These are phyloP conservation scores for Paecilomyces dactylethromorphus DNA, from an alignment of 2,329 filamentous ascomycete genomes.

Conservation along the genomic window DNA sequence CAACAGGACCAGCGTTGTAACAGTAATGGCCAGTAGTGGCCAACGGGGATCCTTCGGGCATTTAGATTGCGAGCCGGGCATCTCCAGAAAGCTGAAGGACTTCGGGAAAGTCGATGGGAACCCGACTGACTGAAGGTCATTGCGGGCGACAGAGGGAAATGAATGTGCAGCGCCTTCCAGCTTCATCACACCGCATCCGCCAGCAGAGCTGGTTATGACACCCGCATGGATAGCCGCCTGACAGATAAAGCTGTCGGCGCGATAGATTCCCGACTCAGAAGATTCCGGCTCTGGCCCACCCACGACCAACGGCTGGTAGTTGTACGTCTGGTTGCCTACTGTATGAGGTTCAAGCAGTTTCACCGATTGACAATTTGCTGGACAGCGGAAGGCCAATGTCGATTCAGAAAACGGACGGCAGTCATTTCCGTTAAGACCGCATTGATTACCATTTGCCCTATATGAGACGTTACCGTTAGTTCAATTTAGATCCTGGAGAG, in stretches of 20 bases:
- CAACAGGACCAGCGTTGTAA: constrained; percentile 69
- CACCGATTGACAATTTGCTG: constrained; percentile 45
- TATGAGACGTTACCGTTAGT: constrained; percentile 2
- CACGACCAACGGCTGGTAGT: constrained; percentile 47
- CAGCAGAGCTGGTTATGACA: constrained; percentile 61
- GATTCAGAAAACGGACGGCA: constrained; percentile 49
- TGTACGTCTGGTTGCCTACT: constrained; percentile 46
- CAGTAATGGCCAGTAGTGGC: constrained; percentile 73
- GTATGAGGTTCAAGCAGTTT: constrained; percentile 45
- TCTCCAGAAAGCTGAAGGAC: constrained; percentile 69
- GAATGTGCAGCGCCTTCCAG: constrained; percentile 62
- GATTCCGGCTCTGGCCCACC: constrained; percentile 39
- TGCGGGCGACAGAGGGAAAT: constrained; percentile 58
- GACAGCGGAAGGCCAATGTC: constrained; percentile 50
- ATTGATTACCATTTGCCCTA: constrained; percentile 39
- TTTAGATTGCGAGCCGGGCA: constrained; percentile 49
- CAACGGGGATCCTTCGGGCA: constrained; percentile 73
- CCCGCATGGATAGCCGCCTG: constrained; percentile 79
- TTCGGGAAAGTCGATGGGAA: constrained; percentile 90
- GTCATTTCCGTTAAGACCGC: constrained; percentile 49
- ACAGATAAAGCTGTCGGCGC: constrained; percentile 85
- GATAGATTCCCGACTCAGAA: constrained; percentile 56
- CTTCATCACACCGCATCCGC: constrained; percentile 75
- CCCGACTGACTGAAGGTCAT: constrained; percentile 68
- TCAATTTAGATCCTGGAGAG: not conserved